Base-by-base conservation (phyloP, 2,329 filamentous ascomycete species). In the Aureobasidium subglaciale region DNA sequence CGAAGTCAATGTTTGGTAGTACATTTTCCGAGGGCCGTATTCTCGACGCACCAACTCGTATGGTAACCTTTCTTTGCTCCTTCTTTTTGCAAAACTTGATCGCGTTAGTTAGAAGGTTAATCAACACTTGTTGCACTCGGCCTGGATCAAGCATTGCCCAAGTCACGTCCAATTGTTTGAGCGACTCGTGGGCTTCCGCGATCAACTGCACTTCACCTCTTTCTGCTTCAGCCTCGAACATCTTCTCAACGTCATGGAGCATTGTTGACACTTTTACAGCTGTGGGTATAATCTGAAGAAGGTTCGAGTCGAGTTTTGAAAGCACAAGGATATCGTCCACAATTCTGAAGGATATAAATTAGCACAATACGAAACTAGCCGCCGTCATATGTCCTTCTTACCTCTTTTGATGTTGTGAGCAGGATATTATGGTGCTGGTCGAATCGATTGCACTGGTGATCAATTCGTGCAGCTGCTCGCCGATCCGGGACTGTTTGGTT, bases 321-420 rank as follows among this genome's bases (percentile, higher is more conserved):
- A 76, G 62, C 2, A 73, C 76, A 20, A 77, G 62, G 0, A 77
- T 70, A 56, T 76, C 74, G 56, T 77, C 74, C 3, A 76, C 73
- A 41, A 77, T 76, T 20, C 48, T 40, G 22, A 5, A 2, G 4
- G 15, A 9, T 2, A 24, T 16, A 34, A 10, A n/a, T 56, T 22
- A 56, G 55, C 16, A 40, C 5, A n/a, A 22, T 8, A 8, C n/a
- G 5, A n/a, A 1, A 16, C 10, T 4, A 10, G 10, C 20, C 3
- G 9, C 18, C 13, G 5, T 34, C 8, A n/a, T 15, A n/a, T n/a
- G n/a, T n/a, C n/a, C n/a, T 15, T 15, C 42, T 13, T 11, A 46
- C 22, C 54, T 24, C 57, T 75, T 76, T 57, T 76, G 73, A 56
- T 77, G 46, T 29, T 74, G 29, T 71, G 71, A 71, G 59, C 75